Evolutionary conservation across 2,329 filamentous ascomycete genomes (phyloP).

Genomic region (Arthroderma sp.): DNA sequence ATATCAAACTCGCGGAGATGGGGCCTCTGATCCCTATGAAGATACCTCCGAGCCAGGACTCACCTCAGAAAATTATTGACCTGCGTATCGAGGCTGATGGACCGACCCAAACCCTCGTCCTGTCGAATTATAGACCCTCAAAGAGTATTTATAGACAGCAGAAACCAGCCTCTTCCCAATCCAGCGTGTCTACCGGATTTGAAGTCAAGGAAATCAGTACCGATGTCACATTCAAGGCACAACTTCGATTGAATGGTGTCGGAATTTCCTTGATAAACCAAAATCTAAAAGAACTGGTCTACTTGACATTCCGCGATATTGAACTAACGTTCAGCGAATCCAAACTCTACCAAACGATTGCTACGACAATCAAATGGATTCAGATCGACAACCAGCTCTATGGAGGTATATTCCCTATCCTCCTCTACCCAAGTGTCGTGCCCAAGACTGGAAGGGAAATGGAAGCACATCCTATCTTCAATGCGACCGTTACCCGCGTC

Average conservation of each 20-base stretch:
- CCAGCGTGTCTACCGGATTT: conserved; percentile 56
- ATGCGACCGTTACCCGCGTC: conserved; percentile 79
- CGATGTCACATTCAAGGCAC: conserved; percentile 75
- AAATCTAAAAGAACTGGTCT: conserved; percentile 82
- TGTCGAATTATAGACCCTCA: conserved; percentile 86
- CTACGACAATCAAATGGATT: conserved; percentile 91
- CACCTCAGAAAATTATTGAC: conserved; percentile 72
- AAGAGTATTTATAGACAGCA: conserved; percentile 80
- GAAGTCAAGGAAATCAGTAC: conserved; percentile 90
- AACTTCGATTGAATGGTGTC: conserved; percentile 76
- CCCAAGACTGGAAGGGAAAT: conserved; percentile 95
- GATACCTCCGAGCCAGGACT: conserved; percentile 52
- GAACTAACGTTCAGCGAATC: conserved; percentile 87
- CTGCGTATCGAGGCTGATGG: conserved; percentile 93
- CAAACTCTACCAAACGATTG: conserved; percentile 81
- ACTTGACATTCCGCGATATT: conserved; percentile 83
- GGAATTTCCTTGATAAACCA: conserved; percentile 89
- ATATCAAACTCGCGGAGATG: conserved; percentile 92
- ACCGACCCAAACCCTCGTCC: conserved; percentile 82
- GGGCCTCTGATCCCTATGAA: conserved; percentile 94
- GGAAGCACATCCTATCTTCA: conserved; percentile 87
- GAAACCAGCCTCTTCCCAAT: conserved; percentile 40
- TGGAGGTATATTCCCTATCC: conserved; percentile 93
- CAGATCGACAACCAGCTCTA: conserved; percentile 98
- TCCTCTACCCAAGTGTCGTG: conserved; percentile 93